Evolutionary conservation across 805 yeast species (phyloP).

Genomic region (Starmerella asiatica): DNA sequence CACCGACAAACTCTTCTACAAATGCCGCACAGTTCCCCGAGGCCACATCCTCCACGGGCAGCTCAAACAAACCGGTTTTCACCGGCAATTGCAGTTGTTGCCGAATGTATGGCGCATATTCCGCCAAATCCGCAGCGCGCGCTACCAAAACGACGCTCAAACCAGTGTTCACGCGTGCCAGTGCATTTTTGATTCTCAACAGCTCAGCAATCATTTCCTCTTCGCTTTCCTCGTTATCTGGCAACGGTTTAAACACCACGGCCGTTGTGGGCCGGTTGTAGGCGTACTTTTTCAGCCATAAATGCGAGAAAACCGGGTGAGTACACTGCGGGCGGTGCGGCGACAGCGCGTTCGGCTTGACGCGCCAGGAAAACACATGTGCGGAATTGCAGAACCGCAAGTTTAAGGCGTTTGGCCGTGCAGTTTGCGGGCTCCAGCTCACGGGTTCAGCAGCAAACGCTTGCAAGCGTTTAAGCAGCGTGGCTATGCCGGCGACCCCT

Average conservation of each 20-base stretch:
- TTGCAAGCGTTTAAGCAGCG: no score
- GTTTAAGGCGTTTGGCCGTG: conserved; percentile 2
- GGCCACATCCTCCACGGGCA: conserved; percentile 30
- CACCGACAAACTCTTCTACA: conserved; percentile 29
- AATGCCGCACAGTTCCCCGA: conserved; percentile 31
- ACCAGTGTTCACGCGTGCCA: conserved; percentile 26
- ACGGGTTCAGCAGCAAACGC: conserved; percentile 2
- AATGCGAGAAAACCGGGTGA: conserved; percentile 32
- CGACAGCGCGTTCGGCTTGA: conserved; percentile 28
- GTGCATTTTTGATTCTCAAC: conserved; percentile 28
- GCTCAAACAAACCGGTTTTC: conserved; percentile 33
- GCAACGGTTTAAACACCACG: conserved; percentile 34
- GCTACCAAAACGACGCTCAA: conserved; percentile 30
- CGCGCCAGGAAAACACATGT: conserved; percentile 7
- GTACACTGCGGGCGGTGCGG: conserved; percentile 34
- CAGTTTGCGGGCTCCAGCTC: conserved; percentile 10
- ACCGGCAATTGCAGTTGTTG: conserved; percentile 34
- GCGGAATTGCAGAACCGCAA: conserved; percentile 6
- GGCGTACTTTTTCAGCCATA: conserved; percentile 44
- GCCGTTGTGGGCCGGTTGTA: conserved; percentile 37
- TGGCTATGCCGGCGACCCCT: no score
- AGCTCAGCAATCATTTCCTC: conserved; percentile 23
- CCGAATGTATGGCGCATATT: conserved; percentile 29
- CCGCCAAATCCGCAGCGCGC: conserved; percentile 20
- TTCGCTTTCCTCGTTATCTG: conserved; percentile 18